Evolutionary conservation across 805 yeast genomes (phyloP).

Genomic region (Kodamaea laetipori): DNA sequence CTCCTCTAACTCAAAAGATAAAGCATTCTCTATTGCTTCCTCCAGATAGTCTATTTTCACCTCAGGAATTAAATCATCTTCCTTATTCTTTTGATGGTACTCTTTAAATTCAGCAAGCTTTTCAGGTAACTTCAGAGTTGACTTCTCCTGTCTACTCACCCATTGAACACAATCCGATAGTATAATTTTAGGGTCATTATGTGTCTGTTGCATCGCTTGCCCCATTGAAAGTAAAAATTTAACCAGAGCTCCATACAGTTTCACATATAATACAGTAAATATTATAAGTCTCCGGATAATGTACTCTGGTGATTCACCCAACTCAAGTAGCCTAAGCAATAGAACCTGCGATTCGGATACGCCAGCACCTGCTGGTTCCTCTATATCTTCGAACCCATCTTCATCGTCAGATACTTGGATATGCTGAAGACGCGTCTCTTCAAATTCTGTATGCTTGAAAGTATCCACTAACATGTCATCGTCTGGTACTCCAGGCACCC

Average conservation of each 20-base stretch:
- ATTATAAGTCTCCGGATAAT: conserved; percentile 28
- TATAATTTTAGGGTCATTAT: conserved; percentile 16
- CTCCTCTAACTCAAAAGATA: neutral
- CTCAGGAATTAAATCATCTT: neutral
- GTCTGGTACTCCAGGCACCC: conserved; percentile 9
- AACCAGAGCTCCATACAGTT: conserved; percentile 19
- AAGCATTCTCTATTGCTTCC: neutral
- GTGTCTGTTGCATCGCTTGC: conserved; percentile 24
- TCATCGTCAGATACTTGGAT: conserved; percentile 33
- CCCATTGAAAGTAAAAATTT: conserved; percentile 20
- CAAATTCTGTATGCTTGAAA: conserved; percentile 15
- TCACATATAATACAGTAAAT: conserved; percentile 23
- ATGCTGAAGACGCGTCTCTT: conserved; percentile 22
- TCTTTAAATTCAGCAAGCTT: conserved; percentile 2
- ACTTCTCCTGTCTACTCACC: conserved; percentile 17
- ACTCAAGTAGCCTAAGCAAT: conserved; percentile 21
- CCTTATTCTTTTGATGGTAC: conserved; percentile 1
- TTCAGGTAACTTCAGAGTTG: conserved; percentile 6
- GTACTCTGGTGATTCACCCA: conserved; percentile 31
- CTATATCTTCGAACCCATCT: conserved; percentile 17
- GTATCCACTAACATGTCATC: conserved; percentile 20
- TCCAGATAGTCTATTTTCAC: conserved; percentile 4
- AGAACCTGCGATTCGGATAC: conserved; percentile 19
- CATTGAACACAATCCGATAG: conserved; percentile 29
- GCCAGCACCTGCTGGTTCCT: conserved; percentile 10